Percentiles rank a stretch among this genome's conserved stretches.
Conservation (phyloP, 352 stramenopile genomes). For the Phytophthora europaea region DNA sequence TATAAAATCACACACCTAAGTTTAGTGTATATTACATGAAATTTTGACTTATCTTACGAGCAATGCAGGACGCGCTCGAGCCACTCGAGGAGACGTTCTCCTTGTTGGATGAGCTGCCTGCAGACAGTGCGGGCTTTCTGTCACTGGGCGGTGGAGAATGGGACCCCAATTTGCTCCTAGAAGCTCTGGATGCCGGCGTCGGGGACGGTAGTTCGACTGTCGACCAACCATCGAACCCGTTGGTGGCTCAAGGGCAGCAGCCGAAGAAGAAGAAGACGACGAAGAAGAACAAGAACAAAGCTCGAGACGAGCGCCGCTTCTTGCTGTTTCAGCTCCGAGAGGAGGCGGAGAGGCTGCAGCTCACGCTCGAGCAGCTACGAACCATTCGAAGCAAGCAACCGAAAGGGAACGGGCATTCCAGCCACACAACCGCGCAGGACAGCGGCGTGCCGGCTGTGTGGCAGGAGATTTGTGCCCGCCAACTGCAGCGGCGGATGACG, state of each 20-base stretch:
- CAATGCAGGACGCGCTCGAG: background rate
- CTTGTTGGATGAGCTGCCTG: slow-evolving; percentile 23
- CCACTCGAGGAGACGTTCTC: slow-evolving; percentile 11
- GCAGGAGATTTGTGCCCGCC: slow-evolving; percentile 32
- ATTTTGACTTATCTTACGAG: too few species aligned
- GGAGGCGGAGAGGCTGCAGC: background rate
- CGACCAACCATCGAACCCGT: background rate
- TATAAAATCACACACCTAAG: too few species aligned
- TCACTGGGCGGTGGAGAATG: background rate
- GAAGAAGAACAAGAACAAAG: slow-evolving; percentile 1
- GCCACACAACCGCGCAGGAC: background rate
- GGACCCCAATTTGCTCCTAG: slow-evolving; percentile 13
- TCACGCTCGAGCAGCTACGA: slow-evolving; percentile 9
- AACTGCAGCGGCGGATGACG: slow-evolving; percentile 18
- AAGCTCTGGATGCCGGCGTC: background rate
- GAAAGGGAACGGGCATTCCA: background rate
- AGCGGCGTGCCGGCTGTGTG: slow-evolving; percentile 21
- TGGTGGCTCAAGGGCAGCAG: background rate
- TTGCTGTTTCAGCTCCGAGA: background rate
- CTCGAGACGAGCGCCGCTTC: background rate
- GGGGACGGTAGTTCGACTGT: background rate
- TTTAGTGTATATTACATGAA: too few species aligned
- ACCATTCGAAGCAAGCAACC: slow-evolving; percentile 1
- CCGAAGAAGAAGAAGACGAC: background rate
- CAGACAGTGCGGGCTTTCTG: background rate